Evolutionary conservation across 1,284 basidiomycete species (phyloP).

Genomic region (Cryptococcus deneoformans): DNA sequence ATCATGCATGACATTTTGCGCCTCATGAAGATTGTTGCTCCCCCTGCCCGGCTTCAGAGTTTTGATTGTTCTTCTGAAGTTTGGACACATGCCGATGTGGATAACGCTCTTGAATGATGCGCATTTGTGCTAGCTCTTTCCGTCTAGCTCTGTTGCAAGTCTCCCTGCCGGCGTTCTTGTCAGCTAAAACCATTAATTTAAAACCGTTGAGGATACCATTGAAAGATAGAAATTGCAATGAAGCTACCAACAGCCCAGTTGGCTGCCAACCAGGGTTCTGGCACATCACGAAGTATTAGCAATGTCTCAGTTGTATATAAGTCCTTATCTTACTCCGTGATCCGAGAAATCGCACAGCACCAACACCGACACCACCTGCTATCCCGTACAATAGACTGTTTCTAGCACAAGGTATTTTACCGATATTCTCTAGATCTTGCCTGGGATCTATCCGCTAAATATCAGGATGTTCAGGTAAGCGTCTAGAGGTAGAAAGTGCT

Average conservation of each 20-base stretch:
- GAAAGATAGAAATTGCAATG: conserved; percentile 31
- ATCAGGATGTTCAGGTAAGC: no score
- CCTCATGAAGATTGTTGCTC: conserved; percentile 2
- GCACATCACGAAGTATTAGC: neutral
- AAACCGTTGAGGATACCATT: conserved; percentile 26
- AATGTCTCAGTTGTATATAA: neutral
- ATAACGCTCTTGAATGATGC: conserved; percentile 44
- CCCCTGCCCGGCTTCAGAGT: no score
- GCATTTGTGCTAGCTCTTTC: conserved; percentile 43
- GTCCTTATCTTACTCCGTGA: conserved; percentile 32
- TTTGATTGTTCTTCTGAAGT: conserved; percentile 21
- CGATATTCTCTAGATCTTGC: conserved; percentile 46
- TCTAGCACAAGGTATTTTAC: conserved; percentile 42
- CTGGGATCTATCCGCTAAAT: conserved; percentile 28
- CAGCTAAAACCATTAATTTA: neutral
- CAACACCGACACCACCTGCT: conserved; percentile 39
- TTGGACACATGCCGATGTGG: conserved; percentile 47
- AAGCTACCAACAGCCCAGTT: conserved; percentile 47
- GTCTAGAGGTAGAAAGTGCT: neutral
- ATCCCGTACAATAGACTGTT: conserved; percentile 47
- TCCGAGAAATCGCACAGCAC: conserved; percentile 40
- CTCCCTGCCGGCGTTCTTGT: conserved; percentile 25
- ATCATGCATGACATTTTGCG: no score
- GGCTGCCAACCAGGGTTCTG: conserved; percentile 21
- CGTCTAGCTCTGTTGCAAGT: conserved; percentile 39